Conservation (phyloP, 2,329 filamentous ascomycete genomes). For the Celoporthe dispersa region DNA sequence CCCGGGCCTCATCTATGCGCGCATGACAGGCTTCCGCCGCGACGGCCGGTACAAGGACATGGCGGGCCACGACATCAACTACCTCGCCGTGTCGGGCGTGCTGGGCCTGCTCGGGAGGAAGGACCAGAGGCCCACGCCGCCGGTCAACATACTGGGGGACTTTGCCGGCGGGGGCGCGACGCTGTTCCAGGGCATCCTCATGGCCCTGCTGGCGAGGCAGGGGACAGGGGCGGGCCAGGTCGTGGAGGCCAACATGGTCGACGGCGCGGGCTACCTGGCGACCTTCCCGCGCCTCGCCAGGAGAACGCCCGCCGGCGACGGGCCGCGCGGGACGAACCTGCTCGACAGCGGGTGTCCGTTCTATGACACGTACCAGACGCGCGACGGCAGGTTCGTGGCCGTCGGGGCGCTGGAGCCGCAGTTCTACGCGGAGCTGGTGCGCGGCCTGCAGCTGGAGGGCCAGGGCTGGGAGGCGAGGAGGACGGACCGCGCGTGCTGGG, state of each 20-base stretch:
- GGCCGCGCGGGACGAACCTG: constrained; percentile 72
- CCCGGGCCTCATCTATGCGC: constrained; percentile 76
- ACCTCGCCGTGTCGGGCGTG: constrained; percentile 85
- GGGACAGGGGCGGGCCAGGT: constrained; percentile 77
- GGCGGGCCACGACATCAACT: constrained; percentile 97
- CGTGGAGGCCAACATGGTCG: constrained; percentile 96
- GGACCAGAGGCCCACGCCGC: constrained; percentile 73
- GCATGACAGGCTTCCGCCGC: constrained; percentile 88
- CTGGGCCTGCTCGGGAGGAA: constrained; percentile 75
- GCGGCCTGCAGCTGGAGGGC: constrained; percentile 65
- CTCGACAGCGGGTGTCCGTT: constrained; percentile 86
- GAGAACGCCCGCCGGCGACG: constrained; percentile 65
- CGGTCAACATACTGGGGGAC: constrained; percentile 84
- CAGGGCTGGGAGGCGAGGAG: constrained; percentile 57
- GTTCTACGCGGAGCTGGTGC: constrained; percentile 74
- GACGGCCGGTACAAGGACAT: constrained; percentile 85
- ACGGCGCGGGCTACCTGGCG: constrained; percentile 79
- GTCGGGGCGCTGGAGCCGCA: constrained; percentile 90
- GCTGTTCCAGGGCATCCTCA: constrained; percentile 79
- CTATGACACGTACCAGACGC: constrained; percentile 88
- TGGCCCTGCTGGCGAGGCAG: constrained; percentile 73
- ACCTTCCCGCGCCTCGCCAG: constrained; percentile 74
- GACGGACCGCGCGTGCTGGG: constrained; percentile 69
- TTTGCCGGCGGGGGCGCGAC: constrained; percentile 88
- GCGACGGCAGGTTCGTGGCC: constrained; percentile 78